Base-by-base conservation (phyloP, 352 stramenopile species). In the Pythium folliculosum region DNA sequence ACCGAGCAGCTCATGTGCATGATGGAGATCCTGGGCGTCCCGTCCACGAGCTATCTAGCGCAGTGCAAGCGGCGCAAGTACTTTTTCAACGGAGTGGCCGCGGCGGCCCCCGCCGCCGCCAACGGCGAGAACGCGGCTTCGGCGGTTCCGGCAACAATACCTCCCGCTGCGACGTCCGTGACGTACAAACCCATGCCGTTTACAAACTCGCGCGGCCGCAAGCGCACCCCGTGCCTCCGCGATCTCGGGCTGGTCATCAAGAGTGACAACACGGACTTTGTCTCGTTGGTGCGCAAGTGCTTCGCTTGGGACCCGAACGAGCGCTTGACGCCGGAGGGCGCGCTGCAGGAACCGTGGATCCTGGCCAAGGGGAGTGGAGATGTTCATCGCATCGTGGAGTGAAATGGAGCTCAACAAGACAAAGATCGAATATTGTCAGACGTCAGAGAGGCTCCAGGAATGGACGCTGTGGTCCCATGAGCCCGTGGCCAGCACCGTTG, bases 1-100 rank as follows among this genome's bases (percentile, higher is more conserved):
- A 58, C 48, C 9, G 84, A 97, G 50, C 90, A 97, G 69, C 74
- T 97, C 37, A 75, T 77, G n/a, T 94, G 89, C 58, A 96, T 96
- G 70, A 89, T 95, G 76, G 90, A 95, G 57, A 59, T 96, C 25
- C 62, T 92, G 12, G 86, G 77, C 4, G 54, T 77, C 6, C 88
- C 88, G 25, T 69, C 81, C 1, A 49, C 62, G 1, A 70, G 69
- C 16, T 76, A 93, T 45, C 60, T 93, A 0, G 52, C 69, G 19
- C 72, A 71, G 47, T 88, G 79, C 59, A 89, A 89, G 43, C 82
- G 83, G 9, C 69, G 80, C 0, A 70, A 79, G 19, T 80, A 86
- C 16, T 95, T 90, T 61, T 94, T 94, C 63, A 73, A 89, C 19
- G 77, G 64, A 47, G 35, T 60, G 21, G 45, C 25, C 7, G 35